Evolutionary conservation across 768 basidiomycete genomes (phyloP).

Genomic region (Russula griseocarnosa): DNA sequence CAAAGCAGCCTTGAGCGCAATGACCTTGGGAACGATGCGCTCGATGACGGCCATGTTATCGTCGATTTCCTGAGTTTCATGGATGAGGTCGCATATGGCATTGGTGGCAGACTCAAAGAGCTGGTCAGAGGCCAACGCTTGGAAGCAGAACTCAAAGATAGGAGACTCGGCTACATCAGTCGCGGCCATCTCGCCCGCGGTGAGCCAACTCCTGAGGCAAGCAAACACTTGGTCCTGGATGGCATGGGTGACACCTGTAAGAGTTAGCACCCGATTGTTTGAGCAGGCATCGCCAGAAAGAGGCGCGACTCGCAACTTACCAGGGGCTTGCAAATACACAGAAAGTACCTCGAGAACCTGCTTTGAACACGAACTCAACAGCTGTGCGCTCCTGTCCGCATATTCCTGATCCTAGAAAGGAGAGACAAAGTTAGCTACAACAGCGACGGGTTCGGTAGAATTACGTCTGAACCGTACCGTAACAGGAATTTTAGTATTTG

Average conservation of each 20-base stretch:
- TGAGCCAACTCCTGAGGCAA: constrained; percentile 83
- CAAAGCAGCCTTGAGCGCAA: constrained; percentile 64
- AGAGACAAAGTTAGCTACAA: not conserved
- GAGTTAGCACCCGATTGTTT: constrained; percentile 10
- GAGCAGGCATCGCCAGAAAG: not conserved
- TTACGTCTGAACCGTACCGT: constrained; percentile 55
- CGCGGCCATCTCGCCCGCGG: constrained; percentile 76
- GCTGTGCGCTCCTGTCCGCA: constrained; percentile 50
- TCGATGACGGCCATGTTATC: constrained; percentile 90
- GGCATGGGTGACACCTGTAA: constrained; percentile 68
- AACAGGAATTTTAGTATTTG: constrained; percentile 83
- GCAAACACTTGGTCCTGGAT: constrained; percentile 82
- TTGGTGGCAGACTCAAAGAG: constrained; percentile 95
- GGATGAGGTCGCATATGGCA: constrained; percentile 89
- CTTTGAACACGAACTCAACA: constrained; percentile 65
- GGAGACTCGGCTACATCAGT: constrained; percentile 65
- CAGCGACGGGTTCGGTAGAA: not conserved
- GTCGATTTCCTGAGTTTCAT: constrained; percentile 96
- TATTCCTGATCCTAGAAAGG: constrained; percentile 68
- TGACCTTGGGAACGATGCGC: constrained; percentile 80
- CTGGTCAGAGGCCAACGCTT: constrained; percentile 74
- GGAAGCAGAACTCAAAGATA: constrained; percentile 77
- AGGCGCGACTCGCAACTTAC: constrained; percentile 43
- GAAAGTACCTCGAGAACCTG: constrained; percentile 73
- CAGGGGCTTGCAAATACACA: constrained; percentile 85